These are phyloP conservation scores for Litsea cubeba DNA, from an alignment of 164 flowering plant genomes.

Conservation along the genomic window DNA sequence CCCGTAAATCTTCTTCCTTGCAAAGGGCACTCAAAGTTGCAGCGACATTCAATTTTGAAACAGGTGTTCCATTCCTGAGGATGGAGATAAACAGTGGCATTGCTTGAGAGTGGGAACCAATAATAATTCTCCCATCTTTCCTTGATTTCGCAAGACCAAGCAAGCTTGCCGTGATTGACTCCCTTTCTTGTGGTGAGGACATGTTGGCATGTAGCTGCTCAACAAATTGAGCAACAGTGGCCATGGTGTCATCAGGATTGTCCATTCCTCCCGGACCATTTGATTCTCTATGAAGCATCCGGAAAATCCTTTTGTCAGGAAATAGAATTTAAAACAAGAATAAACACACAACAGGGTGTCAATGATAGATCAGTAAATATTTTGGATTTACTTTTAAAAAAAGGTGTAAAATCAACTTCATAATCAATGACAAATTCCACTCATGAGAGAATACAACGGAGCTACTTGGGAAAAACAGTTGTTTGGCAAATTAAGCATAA, in stretches of 20 bases:
- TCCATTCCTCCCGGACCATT: constrained; percentile 56
- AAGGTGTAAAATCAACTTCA: neutral
- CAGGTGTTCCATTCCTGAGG: constrained; percentile 64
- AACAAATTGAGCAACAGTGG: constrained; percentile 64
- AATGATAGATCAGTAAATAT: neutral
- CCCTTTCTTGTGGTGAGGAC: constrained; percentile 75
- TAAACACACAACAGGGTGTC: neutral
- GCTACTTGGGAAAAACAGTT: neutral
- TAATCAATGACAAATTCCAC: neutral
- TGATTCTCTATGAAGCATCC: constrained; percentile 46
- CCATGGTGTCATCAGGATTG: constrained; percentile 59
- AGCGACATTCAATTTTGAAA: constrained; percentile 74
- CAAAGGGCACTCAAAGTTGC: constrained; percentile 55
- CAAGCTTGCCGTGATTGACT: constrained; percentile 68
- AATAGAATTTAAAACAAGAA: neutral
- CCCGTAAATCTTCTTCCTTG: constrained; percentile 72
- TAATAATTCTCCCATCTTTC: constrained; percentile 68
- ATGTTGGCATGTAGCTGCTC: constrained; percentile 77
- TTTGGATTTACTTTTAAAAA: neutral
- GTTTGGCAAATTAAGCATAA: neutral
- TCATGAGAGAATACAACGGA: neutral
- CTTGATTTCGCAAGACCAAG: constrained; percentile 58
- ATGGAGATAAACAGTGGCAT: constrained; percentile 78
- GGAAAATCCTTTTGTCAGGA: neutral
- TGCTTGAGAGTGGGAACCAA: constrained; percentile 81